Percentiles rank a stretch among this genome's conserved stretches.
Evolutionary conservation across 805 yeast species (phyloP).

Genomic region (Yamadazyma nakazawae): DNA sequence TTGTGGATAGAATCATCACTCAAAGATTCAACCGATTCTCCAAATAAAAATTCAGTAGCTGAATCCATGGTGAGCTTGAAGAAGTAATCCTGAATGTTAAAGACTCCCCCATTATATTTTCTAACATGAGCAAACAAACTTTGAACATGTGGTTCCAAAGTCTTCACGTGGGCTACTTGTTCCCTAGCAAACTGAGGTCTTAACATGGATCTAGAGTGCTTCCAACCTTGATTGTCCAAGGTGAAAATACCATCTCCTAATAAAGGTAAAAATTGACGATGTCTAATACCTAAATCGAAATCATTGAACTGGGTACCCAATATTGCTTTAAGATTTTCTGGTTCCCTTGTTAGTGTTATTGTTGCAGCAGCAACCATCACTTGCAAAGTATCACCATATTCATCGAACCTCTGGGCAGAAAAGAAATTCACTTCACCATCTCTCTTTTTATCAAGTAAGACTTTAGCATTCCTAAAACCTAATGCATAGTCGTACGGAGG

Average conservation of each 20-base stretch:
- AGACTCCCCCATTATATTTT: constrained; percentile 21
- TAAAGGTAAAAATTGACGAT: constrained; percentile 33
- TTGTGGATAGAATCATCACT: constrained; percentile 20
- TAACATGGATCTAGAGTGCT: constrained; percentile 41
- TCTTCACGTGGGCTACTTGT: constrained; percentile 38
- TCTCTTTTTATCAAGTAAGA: constrained; percentile 13
- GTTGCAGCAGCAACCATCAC: constrained; percentile 19
- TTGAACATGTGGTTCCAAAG: constrained; percentile 41
- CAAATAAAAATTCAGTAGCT: constrained; percentile 41
- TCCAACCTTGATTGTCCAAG: constrained; percentile 42
- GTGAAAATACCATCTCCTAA: constrained; percentile 45
- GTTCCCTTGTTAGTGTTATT: constrained; percentile 30
- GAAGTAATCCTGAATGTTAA: constrained; percentile 39
- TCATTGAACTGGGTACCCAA: constrained; percentile 43
- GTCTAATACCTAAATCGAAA: constrained; percentile 38
- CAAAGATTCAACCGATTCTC: constrained; percentile 35
- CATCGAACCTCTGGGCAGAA: constrained; percentile 13
- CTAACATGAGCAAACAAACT: constrained; percentile 29
- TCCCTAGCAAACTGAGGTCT: constrained; percentile 45
- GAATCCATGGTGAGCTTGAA: constrained; percentile 40
- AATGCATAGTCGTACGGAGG: constrained; percentile 11
- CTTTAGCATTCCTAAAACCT: constrained; percentile 19
- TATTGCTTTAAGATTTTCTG: constrained; percentile 41
- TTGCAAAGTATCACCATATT: constrained; percentile 4
- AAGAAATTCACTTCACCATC: constrained; percentile 21